phyloP scores from a whole-genome alignment of 495 filamentous ascomycete genomes.

The Talaromyces adpressus region DNA sequence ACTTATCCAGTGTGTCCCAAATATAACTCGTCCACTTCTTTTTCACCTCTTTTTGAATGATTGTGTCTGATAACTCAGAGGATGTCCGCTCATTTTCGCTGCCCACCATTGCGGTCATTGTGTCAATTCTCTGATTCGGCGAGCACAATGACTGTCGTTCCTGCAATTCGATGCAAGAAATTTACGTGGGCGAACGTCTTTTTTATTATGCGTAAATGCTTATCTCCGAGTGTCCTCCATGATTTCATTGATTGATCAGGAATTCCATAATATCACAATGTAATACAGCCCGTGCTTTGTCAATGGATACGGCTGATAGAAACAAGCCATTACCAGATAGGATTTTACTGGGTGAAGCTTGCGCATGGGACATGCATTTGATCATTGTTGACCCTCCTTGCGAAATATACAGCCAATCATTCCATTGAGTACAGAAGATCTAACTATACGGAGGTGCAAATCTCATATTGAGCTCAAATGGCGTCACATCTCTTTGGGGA shows the following conservation, averaged over 20 bases:
- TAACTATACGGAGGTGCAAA: not conserved
- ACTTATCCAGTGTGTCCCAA: constrained; percentile 58
- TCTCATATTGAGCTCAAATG: not conserved
- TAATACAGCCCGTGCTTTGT: not conserved
- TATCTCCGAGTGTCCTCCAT: not conserved
- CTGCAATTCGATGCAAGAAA: not conserved
- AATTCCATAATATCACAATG: not conserved
- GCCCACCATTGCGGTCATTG: constrained; percentile 13
- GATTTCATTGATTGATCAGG: not conserved
- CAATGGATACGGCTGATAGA: not conserved
- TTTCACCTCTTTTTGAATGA: constrained; percentile 21
- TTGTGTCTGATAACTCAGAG: constrained; percentile 6
- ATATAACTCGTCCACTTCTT: constrained; percentile 39
- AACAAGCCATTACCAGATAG: not conserved
- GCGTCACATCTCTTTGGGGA: not conserved
- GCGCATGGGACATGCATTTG: constrained; percentile 3
- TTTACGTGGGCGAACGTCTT: not conserved
- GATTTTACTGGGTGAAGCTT: not conserved
- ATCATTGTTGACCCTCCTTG: constrained; percentile 9
- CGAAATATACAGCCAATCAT: constrained; percentile 8
- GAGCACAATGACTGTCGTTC: not conserved
- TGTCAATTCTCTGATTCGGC: not conserved
- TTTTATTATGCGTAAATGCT: not conserved
- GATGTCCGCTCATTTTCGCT: constrained; percentile 12
- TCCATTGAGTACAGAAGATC: not conserved